Evolutionary conservation across 2,329 filamentous ascomycete genomes (phyloP).

Genomic region (Elsinoe fawcettii): DNA sequence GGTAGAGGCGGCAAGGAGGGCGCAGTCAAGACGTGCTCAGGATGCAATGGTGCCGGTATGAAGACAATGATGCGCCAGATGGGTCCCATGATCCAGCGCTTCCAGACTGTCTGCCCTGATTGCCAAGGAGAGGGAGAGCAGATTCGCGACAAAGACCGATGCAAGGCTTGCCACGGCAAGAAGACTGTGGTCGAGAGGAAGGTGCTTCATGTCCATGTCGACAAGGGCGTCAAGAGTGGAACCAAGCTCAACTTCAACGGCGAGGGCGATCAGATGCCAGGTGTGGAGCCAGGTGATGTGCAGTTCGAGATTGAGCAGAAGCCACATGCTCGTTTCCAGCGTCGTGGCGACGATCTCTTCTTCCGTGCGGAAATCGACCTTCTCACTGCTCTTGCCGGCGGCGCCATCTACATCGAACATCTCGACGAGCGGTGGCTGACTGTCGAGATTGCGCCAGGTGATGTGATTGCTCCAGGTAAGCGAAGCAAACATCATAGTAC

Average conservation of each 20-base stretch:
- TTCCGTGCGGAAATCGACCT: conserved; percentile 95
- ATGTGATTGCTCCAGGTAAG: conserved; percentile 88
- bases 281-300: conserved; percentile 88
- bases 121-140: conserved; percentile 96
- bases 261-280: conserved; percentile 92
- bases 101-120: conserved; percentile 98
- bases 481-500: conserved; percentile 19
- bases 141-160: conserved; percentile 93
- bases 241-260: conserved; percentile 96
- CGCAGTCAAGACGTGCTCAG: conserved; percentile 84
- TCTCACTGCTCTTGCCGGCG: conserved; percentile 86
- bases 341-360: conserved; percentile 91
- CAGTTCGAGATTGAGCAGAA: conserved; percentile 99
- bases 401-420: conserved; percentile 87
- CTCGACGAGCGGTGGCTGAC: conserved; percentile 95
- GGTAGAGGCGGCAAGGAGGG: conserved; percentile 95
- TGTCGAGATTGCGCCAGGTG: conserved; percentile 84
- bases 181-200: conserved; percentile 97
- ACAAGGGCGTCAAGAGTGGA: conserved; percentile 84
- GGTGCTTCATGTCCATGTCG: conserved; percentile 95
- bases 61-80: conserved; percentile 99
- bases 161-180: conserved; percentile 94
- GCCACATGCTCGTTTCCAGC: conserved; percentile 90
- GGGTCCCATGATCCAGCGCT: conserved; percentile 99
- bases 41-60: conserved; percentile 92